Conservation (phyloP, 2,329 filamentous ascomycete genomes). For the Talaromyces sp. region DNA sequence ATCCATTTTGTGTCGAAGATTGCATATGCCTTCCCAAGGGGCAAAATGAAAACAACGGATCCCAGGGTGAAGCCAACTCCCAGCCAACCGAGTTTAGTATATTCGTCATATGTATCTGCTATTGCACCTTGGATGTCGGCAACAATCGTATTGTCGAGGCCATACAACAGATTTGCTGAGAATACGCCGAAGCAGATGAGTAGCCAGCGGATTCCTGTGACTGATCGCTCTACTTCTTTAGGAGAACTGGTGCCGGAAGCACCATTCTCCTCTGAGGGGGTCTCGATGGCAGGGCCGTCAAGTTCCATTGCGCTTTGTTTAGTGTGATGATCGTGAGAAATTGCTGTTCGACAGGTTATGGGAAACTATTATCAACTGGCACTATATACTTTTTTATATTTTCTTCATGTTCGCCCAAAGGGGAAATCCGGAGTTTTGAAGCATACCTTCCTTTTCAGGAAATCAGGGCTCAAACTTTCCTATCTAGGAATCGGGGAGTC, state of each 20-base stretch:
- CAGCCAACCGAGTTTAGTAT: constrained; percentile 42
- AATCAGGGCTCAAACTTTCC: too few relatives aligned
- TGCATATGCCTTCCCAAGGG: constrained; percentile 36
- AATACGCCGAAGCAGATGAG: constrained; percentile 25
- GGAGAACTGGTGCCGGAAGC: neutral
- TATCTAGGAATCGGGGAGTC: too few relatives aligned
- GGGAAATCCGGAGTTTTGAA: too few relatives aligned
- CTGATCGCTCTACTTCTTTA: neutral
- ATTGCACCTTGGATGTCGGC: constrained; percentile 45
- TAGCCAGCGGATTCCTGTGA: constrained; percentile 16
- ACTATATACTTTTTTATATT: neutral
- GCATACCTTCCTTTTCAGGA: too few relatives aligned
- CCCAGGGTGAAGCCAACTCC: constrained; percentile 41
- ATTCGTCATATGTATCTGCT: constrained; percentile 33
- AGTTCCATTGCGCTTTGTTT: neutral
- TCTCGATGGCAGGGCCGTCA: neutral
- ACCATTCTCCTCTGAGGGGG: neutral
- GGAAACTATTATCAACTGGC: neutral
- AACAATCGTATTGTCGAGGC: constrained; percentile 45
- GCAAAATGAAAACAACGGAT: constrained; percentile 36
- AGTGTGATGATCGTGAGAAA: neutral
- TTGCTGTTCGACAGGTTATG: too few relatives aligned
- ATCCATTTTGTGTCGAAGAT: constrained; percentile 46
- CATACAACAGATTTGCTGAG: constrained; percentile 35
- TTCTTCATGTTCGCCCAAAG: too few relatives aligned